Conservation (phyloP, 805 yeast species). For the Wickerhamiella hasegawae region DNA sequence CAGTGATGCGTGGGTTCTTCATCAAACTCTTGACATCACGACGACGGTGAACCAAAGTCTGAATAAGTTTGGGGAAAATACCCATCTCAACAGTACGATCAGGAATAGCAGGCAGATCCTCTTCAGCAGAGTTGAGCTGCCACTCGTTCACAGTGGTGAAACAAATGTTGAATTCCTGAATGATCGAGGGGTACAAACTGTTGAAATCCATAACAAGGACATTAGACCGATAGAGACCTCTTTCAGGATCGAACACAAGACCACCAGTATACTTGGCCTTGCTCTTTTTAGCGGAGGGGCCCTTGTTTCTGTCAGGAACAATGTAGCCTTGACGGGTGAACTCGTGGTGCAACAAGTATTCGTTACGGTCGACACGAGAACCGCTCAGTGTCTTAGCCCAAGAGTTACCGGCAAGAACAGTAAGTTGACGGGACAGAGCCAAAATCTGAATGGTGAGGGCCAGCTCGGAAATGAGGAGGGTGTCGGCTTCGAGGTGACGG, state of each 20-base stretch:
- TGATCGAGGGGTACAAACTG: constrained; percentile 90
- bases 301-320: constrained; percentile 51
- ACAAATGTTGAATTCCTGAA: constrained; percentile 93
- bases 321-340: constrained; percentile 64
- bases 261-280: constrained; percentile 83
- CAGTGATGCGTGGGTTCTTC: constrained; percentile 52
- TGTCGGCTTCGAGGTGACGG: constrained; percentile 49
- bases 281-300: constrained; percentile 30
- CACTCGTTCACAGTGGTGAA: constrained; percentile 60
- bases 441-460: constrained; percentile 73
- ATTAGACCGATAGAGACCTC: constrained; percentile 79
- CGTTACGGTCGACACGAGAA: constrained; percentile 92
- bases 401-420: constrained; percentile 90
- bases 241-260: constrained; percentile 90
- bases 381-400: constrained; percentile 94
- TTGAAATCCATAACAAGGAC: constrained; percentile 95
- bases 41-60: constrained; percentile 77
- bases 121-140: constrained; percentile 48
- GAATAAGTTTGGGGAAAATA: constrained; percentile 70
- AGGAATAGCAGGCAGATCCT: constrained; percentile 30
- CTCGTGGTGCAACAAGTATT: constrained; percentile 81
- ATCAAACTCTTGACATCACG: constrained; percentile 77
- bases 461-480: constrained; percentile 56
- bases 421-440: constrained; percentile 78
- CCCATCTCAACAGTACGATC: constrained; percentile 45